Percentiles rank a stretch among this genome's conserved stretches.
These are phyloP conservation scores for Phytophthora parvispora DNA, from an alignment of 352 stramenopile genomes.

Conservation along the genomic window DNA sequence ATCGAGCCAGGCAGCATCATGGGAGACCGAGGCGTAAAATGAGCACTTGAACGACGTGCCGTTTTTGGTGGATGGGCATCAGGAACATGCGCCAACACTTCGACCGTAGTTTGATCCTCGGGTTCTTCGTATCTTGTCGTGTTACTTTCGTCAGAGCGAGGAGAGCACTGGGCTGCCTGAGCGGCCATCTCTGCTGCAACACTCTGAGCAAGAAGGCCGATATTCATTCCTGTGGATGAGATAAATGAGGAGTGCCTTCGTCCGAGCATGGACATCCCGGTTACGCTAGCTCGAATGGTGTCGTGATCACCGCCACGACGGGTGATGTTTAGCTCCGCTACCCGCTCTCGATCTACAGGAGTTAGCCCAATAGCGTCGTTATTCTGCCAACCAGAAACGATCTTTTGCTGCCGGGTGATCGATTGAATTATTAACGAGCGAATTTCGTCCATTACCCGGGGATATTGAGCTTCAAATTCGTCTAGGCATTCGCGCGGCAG, in stretches of 20 bases:
- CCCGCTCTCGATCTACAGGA: conserved; percentile 43
- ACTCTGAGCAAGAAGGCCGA: not conserved
- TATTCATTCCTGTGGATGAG: not conserved
- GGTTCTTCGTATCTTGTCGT: not conserved
- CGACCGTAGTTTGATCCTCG: conserved; percentile 13
- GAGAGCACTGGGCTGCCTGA: not conserved
- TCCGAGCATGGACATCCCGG: conserved; percentile 24
- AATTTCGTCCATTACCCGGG: conserved; percentile 75
- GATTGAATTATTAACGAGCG: conserved; percentile 77
- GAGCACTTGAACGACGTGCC: not conserved
- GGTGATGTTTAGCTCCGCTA: conserved; percentile 40
- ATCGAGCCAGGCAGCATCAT: conserved; percentile 10
- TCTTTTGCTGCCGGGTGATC: conserved; percentile 81
- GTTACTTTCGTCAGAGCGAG: conserved; percentile 8
- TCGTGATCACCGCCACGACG: conserved; percentile 17
- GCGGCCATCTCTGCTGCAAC: not conserved
- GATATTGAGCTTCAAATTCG: conserved; percentile 58
- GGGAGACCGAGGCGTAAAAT: not conserved
- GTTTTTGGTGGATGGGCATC: not conserved
- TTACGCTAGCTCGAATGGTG: conserved; percentile 29
- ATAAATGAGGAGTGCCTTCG: conserved; percentile 18
- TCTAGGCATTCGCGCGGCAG: conserved; percentile 72
- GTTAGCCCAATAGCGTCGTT: conserved; percentile 77
- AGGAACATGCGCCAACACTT: conserved; percentile 8
- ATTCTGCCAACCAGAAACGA: conserved; percentile 78